A percentile compares a stretch with the other conserved stretches of the same genome.
phyloP scores from a whole-genome alignment of 1,284 basidiomycete species.

The Porogramme epimiltina region DNA sequence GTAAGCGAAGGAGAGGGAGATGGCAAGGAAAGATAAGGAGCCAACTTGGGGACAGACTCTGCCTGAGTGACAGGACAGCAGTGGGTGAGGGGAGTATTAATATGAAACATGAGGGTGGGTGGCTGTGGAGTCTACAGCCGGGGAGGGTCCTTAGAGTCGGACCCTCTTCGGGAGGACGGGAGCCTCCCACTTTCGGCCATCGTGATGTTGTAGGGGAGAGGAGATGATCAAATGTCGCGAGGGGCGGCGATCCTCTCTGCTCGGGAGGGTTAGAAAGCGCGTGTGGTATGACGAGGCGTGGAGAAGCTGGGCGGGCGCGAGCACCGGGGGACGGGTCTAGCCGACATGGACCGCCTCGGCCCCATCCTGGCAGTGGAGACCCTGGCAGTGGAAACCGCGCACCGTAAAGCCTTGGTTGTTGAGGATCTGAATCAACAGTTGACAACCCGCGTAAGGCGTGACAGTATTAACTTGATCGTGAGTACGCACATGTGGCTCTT shows the following conservation, averaged over 20 bases:
- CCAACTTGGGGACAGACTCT: constrained; percentile 42
- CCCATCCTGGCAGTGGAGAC: constrained; percentile 16
- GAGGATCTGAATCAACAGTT: constrained; percentile 20
- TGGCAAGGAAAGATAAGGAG: constrained; percentile 33
- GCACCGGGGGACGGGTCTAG: constrained; percentile 10
- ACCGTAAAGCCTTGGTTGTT: constrained; percentile 13
- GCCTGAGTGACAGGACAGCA: constrained; percentile 31
- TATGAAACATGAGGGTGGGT: constrained; percentile 22
- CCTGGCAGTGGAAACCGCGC: constrained; percentile 15
- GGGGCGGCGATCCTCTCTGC: constrained; percentile 32
- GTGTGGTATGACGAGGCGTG: background rate
- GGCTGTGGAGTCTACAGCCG: constrained; percentile 16
- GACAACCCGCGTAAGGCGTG: constrained; percentile 11
- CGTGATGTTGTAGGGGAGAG: constrained; percentile 15
- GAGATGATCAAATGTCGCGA: constrained; percentile 40
- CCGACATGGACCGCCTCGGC: constrained; percentile 17
- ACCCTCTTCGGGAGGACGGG: constrained; percentile 9
- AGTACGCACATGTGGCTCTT: constrained; percentile 11
- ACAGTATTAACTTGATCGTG: constrained; percentile 19
- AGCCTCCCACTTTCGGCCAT: constrained; percentile 12
- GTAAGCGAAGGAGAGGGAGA: constrained; percentile 18
- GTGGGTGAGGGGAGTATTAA: constrained; percentile 21
- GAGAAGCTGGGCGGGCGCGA: constrained; percentile 1
- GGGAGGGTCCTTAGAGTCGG: constrained; percentile 8
- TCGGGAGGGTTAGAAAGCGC: background rate